Percentiles rank a stretch among this genome's conserved stretches.
Evolutionary conservation across 2,329 filamentous ascomycete genomes (phyloP).

Genomic region (Microdochium trichocladiopsis): DNA sequence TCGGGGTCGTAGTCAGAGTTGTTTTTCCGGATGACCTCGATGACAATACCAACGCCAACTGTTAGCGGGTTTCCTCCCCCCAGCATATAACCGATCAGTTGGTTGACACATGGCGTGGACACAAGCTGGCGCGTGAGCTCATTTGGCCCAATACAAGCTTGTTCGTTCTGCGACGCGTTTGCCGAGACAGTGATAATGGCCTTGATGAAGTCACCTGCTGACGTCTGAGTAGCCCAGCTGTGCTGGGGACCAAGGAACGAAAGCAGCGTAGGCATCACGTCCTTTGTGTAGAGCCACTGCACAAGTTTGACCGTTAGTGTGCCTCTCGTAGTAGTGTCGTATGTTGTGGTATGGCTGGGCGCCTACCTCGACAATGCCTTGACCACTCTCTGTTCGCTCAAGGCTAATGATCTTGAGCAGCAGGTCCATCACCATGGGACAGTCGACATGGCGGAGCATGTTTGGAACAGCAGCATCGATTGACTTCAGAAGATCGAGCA

Average conservation of each 20-base stretch:
- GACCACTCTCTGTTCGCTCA: conserved; percentile 84
- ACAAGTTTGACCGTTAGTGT: conserved; percentile 10
- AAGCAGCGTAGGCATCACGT: conserved; percentile 79
- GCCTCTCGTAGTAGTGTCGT: too few species aligned
- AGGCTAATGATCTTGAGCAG: conserved; percentile 94
- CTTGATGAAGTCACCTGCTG: conserved; percentile 94
- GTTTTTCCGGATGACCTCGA: conserved; percentile 98
- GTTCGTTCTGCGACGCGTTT: conserved; percentile 95
- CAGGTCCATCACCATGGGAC: conserved; percentile 97
- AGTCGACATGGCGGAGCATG: conserved; percentile 90
- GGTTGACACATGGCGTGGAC: conserved; percentile 74
- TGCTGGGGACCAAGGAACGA: conserved; percentile 81
- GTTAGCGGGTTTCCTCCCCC: conserved; percentile 89
- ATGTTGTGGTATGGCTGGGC: background rate
- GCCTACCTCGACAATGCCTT: conserved; percentile 86
- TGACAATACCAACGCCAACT: conserved; percentile 93
- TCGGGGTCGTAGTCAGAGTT: conserved; percentile 98
- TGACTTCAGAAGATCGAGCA: conserved; percentile 83
- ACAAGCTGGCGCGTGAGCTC: conserved; percentile 93
- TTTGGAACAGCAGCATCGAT: conserved; percentile 75
- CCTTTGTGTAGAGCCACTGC: conserved; percentile 86
- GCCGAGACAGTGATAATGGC: conserved; percentile 98
- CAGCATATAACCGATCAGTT: conserved; percentile 87
- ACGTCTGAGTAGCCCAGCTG: conserved; percentile 86
- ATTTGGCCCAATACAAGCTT: conserved; percentile 97